Conservation (phyloP, 257 asterid species). For the Salvia splendens region DNA sequence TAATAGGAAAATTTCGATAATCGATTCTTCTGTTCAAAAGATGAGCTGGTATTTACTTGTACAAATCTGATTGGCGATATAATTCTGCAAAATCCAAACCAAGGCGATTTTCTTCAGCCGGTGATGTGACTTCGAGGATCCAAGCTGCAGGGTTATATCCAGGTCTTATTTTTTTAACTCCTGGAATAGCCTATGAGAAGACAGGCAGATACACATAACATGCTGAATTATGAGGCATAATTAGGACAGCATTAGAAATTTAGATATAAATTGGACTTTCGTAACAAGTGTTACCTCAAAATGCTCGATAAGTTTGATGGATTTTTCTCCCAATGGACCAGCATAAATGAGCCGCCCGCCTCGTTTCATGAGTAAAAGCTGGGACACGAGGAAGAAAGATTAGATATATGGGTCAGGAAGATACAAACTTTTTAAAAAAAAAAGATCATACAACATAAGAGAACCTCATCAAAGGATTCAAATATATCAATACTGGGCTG, state of each 20-base stretch:
- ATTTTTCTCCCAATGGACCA: constrained; percentile 86
- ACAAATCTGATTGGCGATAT: constrained; percentile 61
- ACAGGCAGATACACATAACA: not conserved
- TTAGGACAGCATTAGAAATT: not conserved
- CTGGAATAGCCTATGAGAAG: constrained; percentile 54
- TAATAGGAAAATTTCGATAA: not conserved
- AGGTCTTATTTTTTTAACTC: constrained; percentile 61
- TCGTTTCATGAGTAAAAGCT: constrained; percentile 82
- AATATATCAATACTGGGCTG: constrained; percentile 90
- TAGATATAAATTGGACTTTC: constrained; percentile 3
- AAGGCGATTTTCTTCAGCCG: constrained; percentile 68
- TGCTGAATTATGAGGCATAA: constrained; percentile 20
- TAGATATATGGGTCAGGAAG: constrained; percentile 8
- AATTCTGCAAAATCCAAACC: constrained; percentile 72
- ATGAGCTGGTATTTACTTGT: constrained; percentile 40
- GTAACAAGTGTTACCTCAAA: constrained; percentile 61
- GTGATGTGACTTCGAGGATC: constrained; percentile 84
- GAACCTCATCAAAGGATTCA: constrained; percentile 87
- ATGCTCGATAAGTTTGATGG: constrained; percentile 61
- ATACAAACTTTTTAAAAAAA: not conserved
- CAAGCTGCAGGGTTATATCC: constrained; percentile 93
- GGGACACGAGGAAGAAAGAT: constrained; percentile 29
- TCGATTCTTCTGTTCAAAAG: not conserved
- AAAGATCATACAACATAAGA: not conserved
- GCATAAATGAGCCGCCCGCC: constrained; percentile 91